These are phyloP conservation scores for Platanthera zijinensis DNA, from an alignment of 106 monocot species.

Conservation along the genomic window DNA sequence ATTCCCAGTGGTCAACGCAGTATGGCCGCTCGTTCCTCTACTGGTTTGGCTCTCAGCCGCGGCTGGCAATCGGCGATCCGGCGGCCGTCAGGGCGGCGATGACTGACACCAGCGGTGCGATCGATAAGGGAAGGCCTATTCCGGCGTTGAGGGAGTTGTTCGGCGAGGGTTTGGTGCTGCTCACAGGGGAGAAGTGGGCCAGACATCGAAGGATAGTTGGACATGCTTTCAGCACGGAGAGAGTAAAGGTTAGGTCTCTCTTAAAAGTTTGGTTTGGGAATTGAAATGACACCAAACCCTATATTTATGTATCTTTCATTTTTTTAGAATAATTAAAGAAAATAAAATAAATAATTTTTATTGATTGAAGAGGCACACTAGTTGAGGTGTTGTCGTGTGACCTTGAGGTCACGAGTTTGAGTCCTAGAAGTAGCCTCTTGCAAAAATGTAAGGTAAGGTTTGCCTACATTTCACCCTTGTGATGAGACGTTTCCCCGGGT, in stretches of 20 bases:
- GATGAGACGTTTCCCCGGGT: too few relatives aligned
- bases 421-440: too few relatives aligned
- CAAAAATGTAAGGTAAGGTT: too few relatives aligned
- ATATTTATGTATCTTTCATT: too few relatives aligned
- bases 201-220: conserved; percentile 43
- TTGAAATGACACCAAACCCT: too few relatives aligned
- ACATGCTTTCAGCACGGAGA: conserved; percentile 72
- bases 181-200: conserved; percentile 63
- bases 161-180: conserved; percentile 61
- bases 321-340: too few relatives aligned
- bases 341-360: too few relatives aligned
- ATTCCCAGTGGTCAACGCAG: conserved; percentile 36
- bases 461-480: too few relatives aligned
- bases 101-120: conserved; percentile 30
- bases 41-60: conserved; percentile 67
- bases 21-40: conserved; percentile 58
- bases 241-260: conserved; percentile 49
- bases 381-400: too few relatives aligned
- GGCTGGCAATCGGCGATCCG: conserved; percentile 61
- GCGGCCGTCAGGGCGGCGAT: conserved; percentile 32
- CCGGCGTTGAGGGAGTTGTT: conserved; percentile 59
- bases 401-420: too few relatives aligned
- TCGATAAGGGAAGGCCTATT: conserved; percentile 45
- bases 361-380: too few relatives aligned
- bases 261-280: too few relatives aligned